These are phyloP conservation scores for Botrytis medusae DNA, from an alignment of 2,329 filamentous ascomycete genomes.

Conservation along the genomic window DNA sequence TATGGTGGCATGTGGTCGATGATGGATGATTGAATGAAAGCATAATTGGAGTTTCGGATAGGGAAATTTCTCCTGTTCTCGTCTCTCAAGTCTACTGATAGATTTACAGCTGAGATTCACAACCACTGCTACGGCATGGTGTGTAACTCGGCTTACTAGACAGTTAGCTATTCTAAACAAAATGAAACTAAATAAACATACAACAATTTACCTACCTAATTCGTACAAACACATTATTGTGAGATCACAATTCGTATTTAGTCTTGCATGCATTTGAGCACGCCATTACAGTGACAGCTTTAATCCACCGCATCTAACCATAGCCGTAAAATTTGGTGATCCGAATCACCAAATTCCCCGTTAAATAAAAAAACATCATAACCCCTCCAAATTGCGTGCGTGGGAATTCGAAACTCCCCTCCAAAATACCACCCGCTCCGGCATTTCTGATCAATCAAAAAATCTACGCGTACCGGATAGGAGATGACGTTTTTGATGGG, in stretches of 20 bases:
- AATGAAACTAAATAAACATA: neutral
- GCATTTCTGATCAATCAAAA: neutral
- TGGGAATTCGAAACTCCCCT: slow-evolving; percentile 4
- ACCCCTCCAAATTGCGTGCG: slow-evolving; percentile 18
- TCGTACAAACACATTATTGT: neutral
- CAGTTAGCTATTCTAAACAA: neutral
- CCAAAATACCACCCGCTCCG: slow-evolving; percentile 5
- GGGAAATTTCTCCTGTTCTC: neutral
- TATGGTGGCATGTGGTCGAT: neutral
- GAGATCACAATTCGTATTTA: neutral
- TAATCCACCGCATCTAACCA: neutral
- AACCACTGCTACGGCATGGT: neutral
- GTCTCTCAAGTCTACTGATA: neutral
- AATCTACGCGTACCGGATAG: neutral
- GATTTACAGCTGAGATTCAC: neutral
- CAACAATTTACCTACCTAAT: neutral
- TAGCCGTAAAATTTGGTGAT: neutral
- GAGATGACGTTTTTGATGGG: neutral
- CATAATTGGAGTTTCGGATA: slow-evolving; percentile 7
- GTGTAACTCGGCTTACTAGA: neutral
- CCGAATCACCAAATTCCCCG: neutral
- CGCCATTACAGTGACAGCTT: neutral
- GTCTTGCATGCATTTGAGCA: neutral
- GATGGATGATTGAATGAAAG: slow-evolving; percentile 11
- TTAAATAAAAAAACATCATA: slow-evolving; percentile 13